Evolutionary conservation across 2,329 filamentous ascomycete genomes (phyloP), one percentile per base, ranked within the genome.

Genomic region (Pseudonectria foliicola): DNA sequence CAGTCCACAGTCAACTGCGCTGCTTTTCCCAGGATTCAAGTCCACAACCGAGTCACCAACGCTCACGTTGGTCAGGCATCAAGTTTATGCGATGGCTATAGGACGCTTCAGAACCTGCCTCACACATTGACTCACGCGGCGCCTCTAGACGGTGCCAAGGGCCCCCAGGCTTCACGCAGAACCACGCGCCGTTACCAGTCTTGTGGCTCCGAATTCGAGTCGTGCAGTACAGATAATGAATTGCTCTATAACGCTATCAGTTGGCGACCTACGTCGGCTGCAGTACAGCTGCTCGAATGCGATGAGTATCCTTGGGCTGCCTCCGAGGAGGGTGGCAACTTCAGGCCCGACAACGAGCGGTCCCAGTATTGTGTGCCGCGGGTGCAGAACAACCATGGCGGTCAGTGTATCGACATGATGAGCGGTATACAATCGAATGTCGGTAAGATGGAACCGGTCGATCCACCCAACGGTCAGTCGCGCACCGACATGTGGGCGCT

Each of bases 371-470:
- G 35, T 25, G 31, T 38, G 13, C 31, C 35, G 5, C n/a, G 15
- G 7, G 25, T 34, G 11, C 31, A 38, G 15, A 38, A 38, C 27
- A n/a, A 23, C 13, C 15, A 33, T 13, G 26, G 25, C 16, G 35
- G 35, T 11, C n/a, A 33, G n/a, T 38, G 31, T 31, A 34, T 38
- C 31, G 14, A 30, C 14, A 38, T 34, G 35, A 21, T 30, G 30
- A 34, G 25, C 21, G 24, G 15, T 5, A 16, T 34, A n/a, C 23
- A 25, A n/a, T 14, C 13, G 12, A 37, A 37, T 14, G 35, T 33
- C 25, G 35, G 29, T 11, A 37, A 29, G 1, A 28, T 37, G 29
- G 35, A 37, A n/a, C 29, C 29, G 11, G 29, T 14, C 4, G 26
- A 14, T 18, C 23, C 15, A 7, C 12, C 25, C 13, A 27, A 37